phyloP scores from a whole-genome alignment of 768 basidiomycete species.

The Tremella mesenterica region DNA sequence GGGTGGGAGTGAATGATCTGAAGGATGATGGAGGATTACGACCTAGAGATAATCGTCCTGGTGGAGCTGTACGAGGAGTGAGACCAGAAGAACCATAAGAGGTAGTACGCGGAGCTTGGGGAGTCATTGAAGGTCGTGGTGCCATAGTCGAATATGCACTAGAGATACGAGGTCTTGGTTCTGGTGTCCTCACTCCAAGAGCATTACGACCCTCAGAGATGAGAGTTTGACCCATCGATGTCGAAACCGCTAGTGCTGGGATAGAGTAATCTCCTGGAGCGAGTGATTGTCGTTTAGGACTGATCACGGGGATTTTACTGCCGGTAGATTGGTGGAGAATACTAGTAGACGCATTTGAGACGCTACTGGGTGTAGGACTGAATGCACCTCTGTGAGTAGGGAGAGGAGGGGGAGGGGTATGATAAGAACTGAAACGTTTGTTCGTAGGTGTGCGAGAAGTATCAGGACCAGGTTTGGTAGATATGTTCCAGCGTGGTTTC shows the following conservation, averaged over 20 bases:
- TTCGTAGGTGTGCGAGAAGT: constrained; percentile 3
- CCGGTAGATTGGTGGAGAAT: neutral
- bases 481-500: constrained; percentile 28
- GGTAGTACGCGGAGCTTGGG: neutral
- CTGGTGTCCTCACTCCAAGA: constrained; percentile 4
- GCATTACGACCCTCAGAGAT: neutral
- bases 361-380: constrained; percentile 21
- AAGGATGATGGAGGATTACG: constrained; percentile 25
- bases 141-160: neutral
- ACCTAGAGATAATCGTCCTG: neutral
- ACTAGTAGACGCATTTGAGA: constrained; percentile 5
- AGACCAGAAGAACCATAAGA: neutral
- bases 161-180: neutral
- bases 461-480: constrained; percentile 9
- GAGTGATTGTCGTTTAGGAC: neutral
- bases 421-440: constrained; percentile 1
- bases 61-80: neutral
- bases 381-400: constrained; percentile 6
- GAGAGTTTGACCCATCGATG: neutral
- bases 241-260: neutral
- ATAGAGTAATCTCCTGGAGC: neutral
- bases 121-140: neutral
- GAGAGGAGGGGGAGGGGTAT: neutral
- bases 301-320: constrained; percentile 1
- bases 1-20: constrained; percentile 27